These are phyloP conservation scores for Yarrowia deformans DNA, from an alignment of 805 yeast genomes.

Conservation along the genomic window DNA sequence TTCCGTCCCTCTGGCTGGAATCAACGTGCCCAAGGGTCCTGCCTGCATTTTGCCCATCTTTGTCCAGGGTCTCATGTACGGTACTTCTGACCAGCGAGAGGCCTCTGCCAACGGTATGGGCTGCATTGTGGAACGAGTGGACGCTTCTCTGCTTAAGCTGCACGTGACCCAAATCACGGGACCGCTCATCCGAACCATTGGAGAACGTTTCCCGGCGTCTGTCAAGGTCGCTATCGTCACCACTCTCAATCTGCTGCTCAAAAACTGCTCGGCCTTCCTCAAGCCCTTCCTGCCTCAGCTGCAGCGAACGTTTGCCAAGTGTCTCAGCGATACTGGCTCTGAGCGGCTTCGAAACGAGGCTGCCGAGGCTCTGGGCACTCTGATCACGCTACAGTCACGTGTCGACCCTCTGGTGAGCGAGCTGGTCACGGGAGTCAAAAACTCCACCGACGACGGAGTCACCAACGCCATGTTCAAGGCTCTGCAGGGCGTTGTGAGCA, in stretches of 20 bases:
- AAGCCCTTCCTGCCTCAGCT: slow-evolving; percentile 97
- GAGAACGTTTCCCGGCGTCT: slow-evolving; percentile 90
- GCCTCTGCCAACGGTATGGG: slow-evolving; percentile 88
- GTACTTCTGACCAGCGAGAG: slow-evolving; percentile 82
- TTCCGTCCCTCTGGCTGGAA: slow-evolving; percentile 72
- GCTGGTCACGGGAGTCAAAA: slow-evolving; percentile 72
- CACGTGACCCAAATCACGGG: slow-evolving; percentile 95
- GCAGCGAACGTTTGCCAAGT: slow-evolving; percentile 94
- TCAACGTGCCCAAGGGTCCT: slow-evolving; percentile 77
- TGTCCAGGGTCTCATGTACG: slow-evolving; percentile 95
- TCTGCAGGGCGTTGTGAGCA: slow-evolving; percentile 76
- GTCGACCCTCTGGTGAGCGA: slow-evolving; percentile 92
- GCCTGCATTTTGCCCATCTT: slow-evolving; percentile 88
- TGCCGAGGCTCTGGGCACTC: slow-evolving; percentile 85
- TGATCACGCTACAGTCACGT: slow-evolving; percentile 88
- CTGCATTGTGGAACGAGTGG: slow-evolving; percentile 81
- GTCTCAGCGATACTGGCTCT: slow-evolving; percentile 76
- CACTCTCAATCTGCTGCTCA: slow-evolving; percentile 79
- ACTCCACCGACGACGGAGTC: slow-evolving; percentile 70
- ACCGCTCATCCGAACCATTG: slow-evolving; percentile 96
- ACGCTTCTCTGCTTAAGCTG: slow-evolving; percentile 74
- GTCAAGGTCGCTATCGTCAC: slow-evolving; percentile 92
- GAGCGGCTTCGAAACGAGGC: slow-evolving; percentile 82
- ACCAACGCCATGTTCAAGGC: slow-evolving; percentile 88
- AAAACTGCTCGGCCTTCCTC: slow-evolving; percentile 85